Base-by-base conservation (phyloP, 768 basidiomycete genomes). In the Boletus coccyginus region DNA sequence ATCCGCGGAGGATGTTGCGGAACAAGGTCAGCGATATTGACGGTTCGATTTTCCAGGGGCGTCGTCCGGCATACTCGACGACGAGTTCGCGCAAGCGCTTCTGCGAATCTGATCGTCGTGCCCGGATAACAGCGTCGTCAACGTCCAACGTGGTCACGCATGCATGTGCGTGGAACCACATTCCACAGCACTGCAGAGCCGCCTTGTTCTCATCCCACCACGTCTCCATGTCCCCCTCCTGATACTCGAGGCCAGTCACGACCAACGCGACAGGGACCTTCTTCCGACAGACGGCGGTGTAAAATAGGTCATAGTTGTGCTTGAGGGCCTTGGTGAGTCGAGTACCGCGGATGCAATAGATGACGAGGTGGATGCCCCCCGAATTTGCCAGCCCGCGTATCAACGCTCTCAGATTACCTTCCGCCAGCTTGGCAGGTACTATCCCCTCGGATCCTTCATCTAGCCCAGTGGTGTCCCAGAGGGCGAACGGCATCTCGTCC, bases 181-280 rank as follows among this genome's bases (percentile, higher is more conserved):
- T 77, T 3, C 62, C 62, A 13, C 62, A 52, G 1, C 21, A 33
- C 19, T 48, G 60, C 43, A 77, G 72, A 0, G 24, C 31, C 11
- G 31, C 33, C 36, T 70, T 51, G 47, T 76, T 76, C 27, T 31
- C 32, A 4, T 12, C 9, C 70, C 68, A 70, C 68, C 70, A 70
- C 8, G 46, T 43, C 35, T 70, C 65, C 68, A 70, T 70, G 12
- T 16, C 27, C 9, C 16, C 48, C 3, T 32, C 7, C 16, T 70
- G 56, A 19, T 66, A 40, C 53, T 75, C 76, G 16, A 77, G 61
- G 17, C 73, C 70, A 0, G 73, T 77, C 8, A 75, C 61, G 7
- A 71, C 73, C 7, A 76, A 48, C 0, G 70, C 64, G n/a, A 73
- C 65, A 3, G 73, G 76, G 5, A 76, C 77, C 32, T 64, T 52